A percentile compares a stretch with the other conserved stretches of the same genome.
phyloP scores from a whole-genome alignment of 352 stramenopile genomes.

The Stephanocyclus meneghinianus region DNA sequence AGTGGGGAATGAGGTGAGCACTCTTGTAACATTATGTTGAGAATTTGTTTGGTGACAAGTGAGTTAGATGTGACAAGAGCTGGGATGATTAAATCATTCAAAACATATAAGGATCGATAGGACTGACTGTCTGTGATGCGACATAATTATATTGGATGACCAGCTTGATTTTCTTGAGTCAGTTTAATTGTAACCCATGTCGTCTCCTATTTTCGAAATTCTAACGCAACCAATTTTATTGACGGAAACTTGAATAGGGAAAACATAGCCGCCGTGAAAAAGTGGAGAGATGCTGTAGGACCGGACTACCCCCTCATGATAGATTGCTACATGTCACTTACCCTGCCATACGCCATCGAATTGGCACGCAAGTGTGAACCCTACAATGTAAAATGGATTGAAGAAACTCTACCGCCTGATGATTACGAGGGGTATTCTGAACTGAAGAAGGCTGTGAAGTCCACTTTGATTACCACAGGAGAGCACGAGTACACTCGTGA shows the following conservation, averaged over 20 bases:
- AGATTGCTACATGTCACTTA: constrained; percentile 73
- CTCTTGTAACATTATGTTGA: not conserved
- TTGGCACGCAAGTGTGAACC: constrained; percentile 57
- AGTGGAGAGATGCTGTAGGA: constrained; percentile 65
- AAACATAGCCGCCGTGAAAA: constrained; percentile 63
- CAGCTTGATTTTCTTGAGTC: not conserved
- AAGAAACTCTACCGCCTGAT: constrained; percentile 67
- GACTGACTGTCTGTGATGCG: constrained; percentile 42
- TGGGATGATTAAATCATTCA: constrained; percentile 43
- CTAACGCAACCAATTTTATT: not conserved
- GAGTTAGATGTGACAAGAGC: not conserved
- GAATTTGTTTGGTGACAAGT: not conserved
- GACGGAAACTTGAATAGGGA: constrained; percentile 23
- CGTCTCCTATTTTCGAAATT: not conserved
- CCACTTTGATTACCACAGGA: constrained; percentile 65
- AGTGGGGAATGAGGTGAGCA: constrained; percentile 57
- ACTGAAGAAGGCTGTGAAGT: constrained; percentile 54
- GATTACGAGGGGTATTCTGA: constrained; percentile 69
- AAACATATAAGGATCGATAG: constrained; percentile 56
- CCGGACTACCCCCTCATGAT: constrained; percentile 68
- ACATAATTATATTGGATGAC: constrained; percentile 27
- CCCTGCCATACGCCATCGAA: constrained; percentile 66
- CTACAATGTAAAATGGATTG: constrained; percentile 73
- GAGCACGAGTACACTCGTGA: constrained; percentile 71
- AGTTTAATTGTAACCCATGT: not conserved